phyloP scores from a whole-genome alignment of 495 filamentous ascomycete genomes.

The Extremus antarcticus region DNA sequence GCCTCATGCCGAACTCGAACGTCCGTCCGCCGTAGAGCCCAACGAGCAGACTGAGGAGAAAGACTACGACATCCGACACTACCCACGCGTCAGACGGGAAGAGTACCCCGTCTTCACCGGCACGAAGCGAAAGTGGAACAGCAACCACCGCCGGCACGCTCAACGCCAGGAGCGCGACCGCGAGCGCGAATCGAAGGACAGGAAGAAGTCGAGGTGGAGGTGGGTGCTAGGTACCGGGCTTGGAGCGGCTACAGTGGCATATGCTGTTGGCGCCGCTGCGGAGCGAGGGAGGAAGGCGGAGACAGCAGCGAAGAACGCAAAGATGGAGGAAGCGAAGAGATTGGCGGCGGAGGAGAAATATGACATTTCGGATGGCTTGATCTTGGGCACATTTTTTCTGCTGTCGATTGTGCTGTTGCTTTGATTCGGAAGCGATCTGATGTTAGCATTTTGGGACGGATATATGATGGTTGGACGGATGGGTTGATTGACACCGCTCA shows the following conservation, averaged over 20 bases:
- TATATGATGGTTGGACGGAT: background rate
- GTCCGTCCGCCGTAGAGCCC: background rate
- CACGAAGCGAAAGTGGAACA: constrained; percentile 19
- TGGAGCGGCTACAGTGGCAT: constrained; percentile 44
- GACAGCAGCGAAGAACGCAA: background rate
- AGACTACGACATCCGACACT: constrained; percentile 7
- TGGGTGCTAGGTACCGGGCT: constrained; percentile 31
- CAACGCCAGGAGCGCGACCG: background rate
- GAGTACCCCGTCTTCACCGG: constrained; percentile 47
- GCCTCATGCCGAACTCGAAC: background rate
- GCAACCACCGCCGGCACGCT: background rate
- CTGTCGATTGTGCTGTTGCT: background rate
- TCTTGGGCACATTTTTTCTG: background rate
- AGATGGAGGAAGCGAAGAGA: background rate
- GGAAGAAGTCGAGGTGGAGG: constrained; percentile 22
- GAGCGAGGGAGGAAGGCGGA: constrained; percentile 30
- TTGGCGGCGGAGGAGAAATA: background rate
- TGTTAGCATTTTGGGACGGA: background rate
- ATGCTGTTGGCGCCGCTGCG: constrained; percentile 55
- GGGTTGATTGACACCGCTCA: background rate
- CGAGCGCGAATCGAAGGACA: background rate
- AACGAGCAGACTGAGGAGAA: background rate
- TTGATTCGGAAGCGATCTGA: background rate
- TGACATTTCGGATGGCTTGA: background rate
- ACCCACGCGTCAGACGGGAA: constrained; percentile 43